These are phyloP conservation scores for Biancaea sappan DNA, from an alignment of 306 rosid genomes.

Conservation along the genomic window DNA sequence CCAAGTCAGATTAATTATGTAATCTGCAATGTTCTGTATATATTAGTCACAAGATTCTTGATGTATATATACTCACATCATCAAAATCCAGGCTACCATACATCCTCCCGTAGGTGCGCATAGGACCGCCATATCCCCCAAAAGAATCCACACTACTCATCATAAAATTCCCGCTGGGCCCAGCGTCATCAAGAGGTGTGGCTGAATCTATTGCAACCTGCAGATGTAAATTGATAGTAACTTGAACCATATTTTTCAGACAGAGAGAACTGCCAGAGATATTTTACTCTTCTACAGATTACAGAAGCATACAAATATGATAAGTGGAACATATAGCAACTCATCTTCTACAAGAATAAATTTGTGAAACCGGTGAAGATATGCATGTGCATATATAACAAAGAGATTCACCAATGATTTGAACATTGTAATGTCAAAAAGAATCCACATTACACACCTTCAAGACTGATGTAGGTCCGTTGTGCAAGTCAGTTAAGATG, in stretches of 20 bases:
- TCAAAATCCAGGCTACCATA: constrained; percentile 85
- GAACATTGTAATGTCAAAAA: not conserved
- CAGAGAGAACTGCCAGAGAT: not conserved
- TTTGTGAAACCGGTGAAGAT: not conserved
- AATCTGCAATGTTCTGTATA: not conserved
- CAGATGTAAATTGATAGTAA: constrained; percentile 23
- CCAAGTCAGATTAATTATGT: not conserved
- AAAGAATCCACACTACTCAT: constrained; percentile 64
- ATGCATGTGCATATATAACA: not conserved
- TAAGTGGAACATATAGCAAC: not conserved
- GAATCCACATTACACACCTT: not conserved
- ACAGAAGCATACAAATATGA: constrained; percentile 12
- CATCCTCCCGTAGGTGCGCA: constrained; percentile 92
- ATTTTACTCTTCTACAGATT: not conserved
- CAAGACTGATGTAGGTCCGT: constrained; percentile 2
- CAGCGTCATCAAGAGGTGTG: constrained; percentile 85
- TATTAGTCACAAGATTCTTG: constrained; percentile 18
- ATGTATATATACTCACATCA: constrained; percentile 65
- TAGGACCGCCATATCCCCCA: constrained; percentile 81
- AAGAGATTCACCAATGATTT: constrained; percentile 14
- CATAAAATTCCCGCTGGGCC: constrained; percentile 68
- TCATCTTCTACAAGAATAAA: constrained; percentile 9
- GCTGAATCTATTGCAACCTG: constrained; percentile 84
- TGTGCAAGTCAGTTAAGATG: constrained; percentile 1
- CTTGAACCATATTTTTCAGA: not conserved